Evolutionary conservation across 2,329 filamentous ascomycete genomes (phyloP), one percentile per base, ranked within the genome.

Genomic region (Fusarium verticillioides): DNA sequence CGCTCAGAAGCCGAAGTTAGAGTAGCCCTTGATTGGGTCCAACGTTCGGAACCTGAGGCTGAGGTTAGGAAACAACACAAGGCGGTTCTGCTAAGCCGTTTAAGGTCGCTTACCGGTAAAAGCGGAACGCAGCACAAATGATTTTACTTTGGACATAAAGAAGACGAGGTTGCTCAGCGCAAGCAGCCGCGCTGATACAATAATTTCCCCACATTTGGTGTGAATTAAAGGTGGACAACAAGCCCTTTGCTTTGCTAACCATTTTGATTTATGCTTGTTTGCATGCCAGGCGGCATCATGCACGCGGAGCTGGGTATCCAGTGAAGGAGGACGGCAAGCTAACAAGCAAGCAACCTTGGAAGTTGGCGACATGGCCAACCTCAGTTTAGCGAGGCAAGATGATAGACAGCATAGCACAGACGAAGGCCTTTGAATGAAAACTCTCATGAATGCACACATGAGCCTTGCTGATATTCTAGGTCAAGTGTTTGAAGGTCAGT

Each of bases 11-110:
- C 86, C 7, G 87, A 93, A 76, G 84, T 94, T 21, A 85, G 87
- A 60, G 82, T 87, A 26, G 92, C 94, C 85, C 82, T 94, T 21
- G 86, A 89, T 62, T 87, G 88, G 1, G 80, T 94, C 28, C 89
- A 89, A 28, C 79, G 71, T 67, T 77, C 79, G 32, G 46, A 63
- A 50, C 49, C 65, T 60, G 74, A 69, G 46, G 54, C 61, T 66
- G 62, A 69, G 28, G 62, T 68, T 34, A 79, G 71, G 62, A 58
- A 70, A 56, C 63, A 68, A 30, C 72, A 79, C 52, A 73, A 66
- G 47, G 60, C 71, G 12, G 57, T 60, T 9, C 71, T 80, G 49
- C 69, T 78, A 12, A 44, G 57, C 46, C 75, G 63, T 37, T 60
- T 80, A 49, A 63, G 63, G 28, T 64, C 68, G 47, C 49, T 78